Evolutionary conservation across 2,329 filamentous ascomycete species (phyloP), one percentile per base, ranked within the genome.

Genomic region (Fusarium burgessii): DNA sequence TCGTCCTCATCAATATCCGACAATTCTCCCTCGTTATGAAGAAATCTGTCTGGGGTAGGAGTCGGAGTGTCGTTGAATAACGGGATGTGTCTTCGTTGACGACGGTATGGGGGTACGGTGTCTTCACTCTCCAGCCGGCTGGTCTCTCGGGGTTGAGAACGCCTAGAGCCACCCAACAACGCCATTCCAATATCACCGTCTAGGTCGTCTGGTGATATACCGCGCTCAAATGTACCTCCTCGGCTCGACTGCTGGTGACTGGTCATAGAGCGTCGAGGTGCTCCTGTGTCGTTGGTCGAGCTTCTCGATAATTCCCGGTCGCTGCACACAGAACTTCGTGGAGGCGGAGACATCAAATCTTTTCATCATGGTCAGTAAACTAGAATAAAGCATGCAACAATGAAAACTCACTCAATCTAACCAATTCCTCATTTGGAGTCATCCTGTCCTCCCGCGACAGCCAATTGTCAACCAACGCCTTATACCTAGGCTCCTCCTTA

Each of bases 331-430:
- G 41, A 43, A 17, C 41, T 25, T 18, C 8, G 15, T 5, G 17
- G 41, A 0, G 11, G 15, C 7, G 20, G 41, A 0, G 54, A 49
- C 18, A 49, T 35, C 8, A 57, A 29, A 9, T 3, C 41, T 36
- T 18, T 25, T 8, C 10, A 27, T 15, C 20, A 20, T 6, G 7
- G 9, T 57, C 15, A 49, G 32, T 13, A 57, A 36, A 8, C 7
- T 0, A 10, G 9, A 17, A 2, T 0, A 18, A 3, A 17, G n/a
- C 14, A 25, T 2, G 7, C 2, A 27, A 14, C 14, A 5, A 10
- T 20, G 1, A 6, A 4, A 8, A 9, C 54, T 57, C 15, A 49
- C 41, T 25, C 23, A 49, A 4, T 8, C 17, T 25, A 5, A 15
- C 18, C 32, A 57, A 29, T 3, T 35, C 42, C 8, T 49, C 5